Conservation (phyloP, 208 protist genomes). For the Tritrichomonas foetus region DNA sequence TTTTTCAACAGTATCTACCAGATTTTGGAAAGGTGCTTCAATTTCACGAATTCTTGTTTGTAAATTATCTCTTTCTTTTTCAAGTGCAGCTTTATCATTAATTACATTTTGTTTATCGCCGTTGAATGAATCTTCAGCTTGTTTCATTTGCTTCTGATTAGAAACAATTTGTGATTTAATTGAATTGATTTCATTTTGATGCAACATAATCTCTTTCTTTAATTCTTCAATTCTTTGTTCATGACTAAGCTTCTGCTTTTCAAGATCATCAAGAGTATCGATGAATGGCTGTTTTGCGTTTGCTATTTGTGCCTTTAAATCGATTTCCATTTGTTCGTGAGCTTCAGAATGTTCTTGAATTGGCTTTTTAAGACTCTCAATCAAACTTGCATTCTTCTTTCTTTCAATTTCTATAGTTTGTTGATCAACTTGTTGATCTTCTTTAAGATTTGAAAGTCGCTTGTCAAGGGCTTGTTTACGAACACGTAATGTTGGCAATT, state of each 20-base stretch:
- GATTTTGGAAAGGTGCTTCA: background rate
- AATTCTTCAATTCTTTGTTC: background rate
- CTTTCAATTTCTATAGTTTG: constrained; percentile 1
- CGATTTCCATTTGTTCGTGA: background rate
- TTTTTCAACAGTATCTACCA: background rate
- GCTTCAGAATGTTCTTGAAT: background rate
- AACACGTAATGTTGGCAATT: background rate
- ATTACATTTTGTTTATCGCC: background rate
- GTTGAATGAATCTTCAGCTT: background rate
- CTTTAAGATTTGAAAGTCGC: background rate
- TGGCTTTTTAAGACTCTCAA: background rate
- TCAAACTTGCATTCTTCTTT: background rate
- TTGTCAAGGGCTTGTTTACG: background rate
- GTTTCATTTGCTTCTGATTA: background rate
- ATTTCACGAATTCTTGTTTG: background rate
- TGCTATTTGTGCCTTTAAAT: background rate
- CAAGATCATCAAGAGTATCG: background rate
- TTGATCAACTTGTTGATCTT: background rate
- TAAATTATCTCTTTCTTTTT: background rate
- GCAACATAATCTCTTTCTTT: background rate
- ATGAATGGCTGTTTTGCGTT: background rate
- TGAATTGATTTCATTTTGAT: background rate
- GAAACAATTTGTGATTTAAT: background rate
- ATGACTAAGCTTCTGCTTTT: background rate
- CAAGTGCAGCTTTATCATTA: background rate